These are phyloP conservation scores for Melampsora abietis-canadensis DNA, from an alignment of 1,284 basidiomycete genomes.

Conservation along the genomic window DNA sequence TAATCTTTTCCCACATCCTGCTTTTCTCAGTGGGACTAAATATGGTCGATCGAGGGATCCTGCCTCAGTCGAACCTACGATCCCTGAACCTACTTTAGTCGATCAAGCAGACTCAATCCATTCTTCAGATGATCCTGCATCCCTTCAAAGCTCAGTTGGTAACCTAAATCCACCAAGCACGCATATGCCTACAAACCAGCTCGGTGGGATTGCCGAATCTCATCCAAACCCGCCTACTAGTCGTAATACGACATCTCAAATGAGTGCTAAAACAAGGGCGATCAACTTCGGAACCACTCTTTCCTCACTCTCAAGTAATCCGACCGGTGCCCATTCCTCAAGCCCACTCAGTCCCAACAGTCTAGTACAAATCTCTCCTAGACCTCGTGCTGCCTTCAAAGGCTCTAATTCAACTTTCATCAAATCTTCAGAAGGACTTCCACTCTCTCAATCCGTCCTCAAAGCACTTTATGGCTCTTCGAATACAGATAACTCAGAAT, in stretches of 20 bases:
- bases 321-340: neutral
- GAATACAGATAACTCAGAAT: slow-evolving; percentile 4
- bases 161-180: neutral
- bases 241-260: neutral
- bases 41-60: slow-evolving; percentile 24
- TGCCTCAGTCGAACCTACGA: neutral
- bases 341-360: neutral
- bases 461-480: slow-evolving; percentile 54
- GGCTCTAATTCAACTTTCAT: slow-evolving; percentile 47
- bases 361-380: slow-evolving; percentile 31
- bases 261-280: slow-evolving; percentile 8
- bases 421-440: slow-evolving; percentile 46
- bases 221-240: neutral
- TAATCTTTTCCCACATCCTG: slow-evolving; percentile 27
- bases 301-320: slow-evolving; percentile 4
- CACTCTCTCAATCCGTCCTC: slow-evolving; percentile 43
- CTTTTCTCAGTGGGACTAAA: slow-evolving; percentile 21
- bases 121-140: slow-evolving; percentile 17
- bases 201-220: neutral
- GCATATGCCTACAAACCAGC: neutral
- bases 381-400: slow-evolving; percentile 46
- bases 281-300: slow-evolving; percentile 8
- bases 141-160: slow-evolving; percentile 4
- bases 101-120: slow-evolving; percentile 18
- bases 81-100: neutral